These are phyloP conservation scores for Plantago major DNA, from an alignment of 257 asterid genomes.

Conservation along the genomic window DNA sequence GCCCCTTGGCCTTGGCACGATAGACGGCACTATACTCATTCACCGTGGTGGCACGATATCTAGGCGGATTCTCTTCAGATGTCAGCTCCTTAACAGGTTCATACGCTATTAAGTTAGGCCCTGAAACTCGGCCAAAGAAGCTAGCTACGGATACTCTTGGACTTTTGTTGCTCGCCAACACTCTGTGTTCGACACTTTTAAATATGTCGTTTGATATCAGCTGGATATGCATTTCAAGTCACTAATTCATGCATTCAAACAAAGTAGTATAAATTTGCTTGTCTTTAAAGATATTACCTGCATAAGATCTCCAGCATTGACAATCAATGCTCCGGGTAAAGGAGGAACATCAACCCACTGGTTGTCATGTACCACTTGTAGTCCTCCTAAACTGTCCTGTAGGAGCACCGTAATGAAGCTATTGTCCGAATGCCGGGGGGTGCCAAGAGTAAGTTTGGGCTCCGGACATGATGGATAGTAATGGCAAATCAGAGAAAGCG, in stretches of 20 bases:
- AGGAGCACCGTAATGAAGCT: conserved; percentile 37
- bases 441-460: conserved; percentile 33
- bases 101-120: conserved; percentile 11
- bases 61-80: conserved; percentile 15
- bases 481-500: conserved; percentile 31
- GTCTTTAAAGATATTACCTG: conserved; percentile 22
- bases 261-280: background rate
- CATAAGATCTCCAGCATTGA: conserved; percentile 22
- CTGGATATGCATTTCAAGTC: background rate
- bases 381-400: conserved; percentile 28
- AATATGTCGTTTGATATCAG: conserved; percentile 19
- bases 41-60: conserved; percentile 20
- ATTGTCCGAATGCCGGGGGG: conserved; percentile 29
- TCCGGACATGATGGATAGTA: conserved; percentile 40
- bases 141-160: conserved; percentile 25
- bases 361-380: conserved; percentile 26
- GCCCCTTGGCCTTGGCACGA: conserved; percentile 15
- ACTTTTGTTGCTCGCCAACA: conserved; percentile 18
- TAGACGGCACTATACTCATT: conserved; percentile 7
- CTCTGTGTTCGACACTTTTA: conserved; percentile 27
- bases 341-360: conserved; percentile 36
- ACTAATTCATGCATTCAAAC: background rate
- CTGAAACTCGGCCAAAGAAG: conserved; percentile 20
- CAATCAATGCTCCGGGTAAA: conserved; percentile 28
- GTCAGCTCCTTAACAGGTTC: conserved; percentile 22